A percentile compares a stretch with the other conserved stretches of the same genome.
Conservation (phyloP, 1,284 basidiomycete species). For the Ustilago trichophora region DNA sequence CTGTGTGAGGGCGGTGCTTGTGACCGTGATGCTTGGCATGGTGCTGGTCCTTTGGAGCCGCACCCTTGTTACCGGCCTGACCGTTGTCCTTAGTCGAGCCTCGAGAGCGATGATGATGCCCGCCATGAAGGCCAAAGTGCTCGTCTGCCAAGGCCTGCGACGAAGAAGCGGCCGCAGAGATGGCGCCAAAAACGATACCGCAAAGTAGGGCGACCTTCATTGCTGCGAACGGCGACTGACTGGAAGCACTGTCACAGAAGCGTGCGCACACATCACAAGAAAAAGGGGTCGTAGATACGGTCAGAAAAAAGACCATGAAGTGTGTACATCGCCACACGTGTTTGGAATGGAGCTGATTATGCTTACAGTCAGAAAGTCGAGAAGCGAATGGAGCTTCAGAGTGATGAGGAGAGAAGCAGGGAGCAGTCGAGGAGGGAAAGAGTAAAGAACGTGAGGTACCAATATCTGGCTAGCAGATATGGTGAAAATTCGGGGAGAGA, state of each 20-base stretch:
- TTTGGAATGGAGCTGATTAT: too few relatives aligned
- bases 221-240: not conserved
- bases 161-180: conserved; percentile 34
- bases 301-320: too few relatives aligned
- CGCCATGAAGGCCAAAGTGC: not conserved
- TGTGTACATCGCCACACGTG: too few relatives aligned
- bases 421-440: not conserved
- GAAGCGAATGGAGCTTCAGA: too few relatives aligned
- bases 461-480: conserved; percentile 23
- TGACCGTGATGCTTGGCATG: conserved; percentile 1
- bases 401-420: not conserved
- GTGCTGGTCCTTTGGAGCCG: not conserved
- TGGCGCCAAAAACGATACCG: conserved; percentile 40
- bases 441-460: conserved; percentile 17
- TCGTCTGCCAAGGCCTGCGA: conserved; percentile 11
- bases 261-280: too few relatives aligned
- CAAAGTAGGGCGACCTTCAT: conserved; percentile 37
- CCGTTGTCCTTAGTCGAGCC: not conserved
- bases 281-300: too few relatives aligned
- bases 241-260: not conserved
- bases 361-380: not conserved
- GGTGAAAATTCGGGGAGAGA: not conserved
- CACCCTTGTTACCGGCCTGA: not conserved
- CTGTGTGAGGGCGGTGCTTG: not conserved
- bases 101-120: not conserved